Base-by-base conservation (phyloP, 176 grass and related monocot genomes). In the Cenchrus purpureus region DNA sequence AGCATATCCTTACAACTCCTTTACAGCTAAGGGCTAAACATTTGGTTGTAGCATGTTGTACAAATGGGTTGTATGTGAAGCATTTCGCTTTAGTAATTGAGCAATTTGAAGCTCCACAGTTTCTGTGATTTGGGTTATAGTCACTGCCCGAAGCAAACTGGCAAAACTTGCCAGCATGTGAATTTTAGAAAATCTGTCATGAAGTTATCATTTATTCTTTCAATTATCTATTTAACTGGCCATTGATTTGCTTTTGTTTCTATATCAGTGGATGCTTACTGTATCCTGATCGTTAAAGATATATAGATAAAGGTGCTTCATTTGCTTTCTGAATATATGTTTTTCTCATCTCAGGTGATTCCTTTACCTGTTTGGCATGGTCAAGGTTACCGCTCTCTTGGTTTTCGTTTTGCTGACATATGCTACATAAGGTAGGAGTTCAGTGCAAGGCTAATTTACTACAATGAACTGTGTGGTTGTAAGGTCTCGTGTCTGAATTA, bases 301-400 rank as follows among this genome's bases (percentile, higher is more conserved):
- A 19, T 57, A 78, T 9, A 81, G 10, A 85, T 22, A 16, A 7
- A 58, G 55, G 6, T 57, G 15, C 40, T 84, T 86, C 44, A 11
- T 91, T 28, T 32, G 78, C 67, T 86, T 81, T 34, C 71, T 78
- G 28, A 84, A 54, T 12, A 42, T 66, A 73, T 25, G 59, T 42
- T 63, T 70, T 82, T 6, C 85, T 76, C 37, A 29, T 89, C 84
- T 86, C 69, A 96, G 88, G 82, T 96, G 50, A 92, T 89, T 89
- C 93, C 97, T 83, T 89, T 96, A 76, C 93, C 97, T 86, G 90
- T 99, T 87, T 99, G 93, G 93, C 97, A 96, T 73, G 97, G 91
- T 62, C 65, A 91, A 77, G 90, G 93, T 76, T 99, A 99, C 84
- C 81, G 88, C 71, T 99, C 97, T 86, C 90, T 96, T 79, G 97